Base-by-base conservation (phyloP, 345 rosid genomes). In the Citropsis articulata region DNA sequence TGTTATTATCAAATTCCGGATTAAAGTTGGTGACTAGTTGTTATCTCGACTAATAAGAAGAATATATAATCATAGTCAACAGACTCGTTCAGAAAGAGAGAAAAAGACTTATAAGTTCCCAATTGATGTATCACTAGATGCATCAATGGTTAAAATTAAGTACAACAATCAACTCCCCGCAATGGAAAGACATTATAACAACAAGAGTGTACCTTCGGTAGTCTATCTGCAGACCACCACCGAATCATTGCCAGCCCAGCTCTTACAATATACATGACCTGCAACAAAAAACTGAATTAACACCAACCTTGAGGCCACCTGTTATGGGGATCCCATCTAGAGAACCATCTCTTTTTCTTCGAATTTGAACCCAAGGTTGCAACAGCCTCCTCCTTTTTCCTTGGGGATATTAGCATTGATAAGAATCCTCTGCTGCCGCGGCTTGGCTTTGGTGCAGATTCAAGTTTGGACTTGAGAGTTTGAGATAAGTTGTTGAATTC, bases 291-390 rank as follows among this genome's bases (percentile, higher is more conserved):
- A 24, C 24, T 25, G 16, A 72, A 57, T 71, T 73, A 88, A 48
- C 88, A 85, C 94, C 90, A 90, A 30, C 94, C 90, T 69, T 87
- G 85, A 83, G 90, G 91, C 94, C 91, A 88, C 66, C 90, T 83
- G 22, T 87, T 78, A 40, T 56, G 78, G 75, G 84, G 87, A 81
- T 90, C 89, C 91, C 82, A 82, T 78, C 85, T 82, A 1, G 80
- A 85, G 38, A 84, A 77, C 91, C 90, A 83, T 69, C 82, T 85
- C 72, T 56, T 85, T 38, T 77, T 85, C 78, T 74, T 79, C 4
- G 71, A 53, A 31, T 61, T 61, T 9, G 71, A 67, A 48, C 86
- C 87, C 36, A 81, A 45, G 8, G n/a, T 63, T 18, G 24, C 42
- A 7, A 8, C 42, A 18, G 50, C 60, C 66, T 80, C 77, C 64